These are phyloP conservation scores for Suaeda aralocaspica DNA, from an alignment of 148 eudicot genomes.

Conservation along the genomic window DNA sequence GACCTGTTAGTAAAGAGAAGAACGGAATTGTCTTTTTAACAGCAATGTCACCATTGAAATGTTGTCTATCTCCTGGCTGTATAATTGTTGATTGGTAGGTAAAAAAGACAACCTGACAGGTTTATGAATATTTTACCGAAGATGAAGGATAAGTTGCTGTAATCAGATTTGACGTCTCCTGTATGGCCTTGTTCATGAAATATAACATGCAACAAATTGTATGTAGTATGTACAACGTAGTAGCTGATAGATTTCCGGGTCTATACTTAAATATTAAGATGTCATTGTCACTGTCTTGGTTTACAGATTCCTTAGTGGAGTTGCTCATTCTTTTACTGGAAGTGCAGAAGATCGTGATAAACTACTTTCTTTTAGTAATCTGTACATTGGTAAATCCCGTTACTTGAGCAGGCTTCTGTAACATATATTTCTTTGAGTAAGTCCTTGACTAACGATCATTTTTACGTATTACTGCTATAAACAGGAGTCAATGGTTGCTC, in stretches of 20 bases:
- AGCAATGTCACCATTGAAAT: no score
- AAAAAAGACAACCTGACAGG: no score
- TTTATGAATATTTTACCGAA: no score
- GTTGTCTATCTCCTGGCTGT: no score
- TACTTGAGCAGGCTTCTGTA: background rate
- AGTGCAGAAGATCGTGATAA: slow-evolving; percentile 76
- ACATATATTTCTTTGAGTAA: background rate
- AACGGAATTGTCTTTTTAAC: no score
- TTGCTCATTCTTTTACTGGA: slow-evolving; percentile 94
- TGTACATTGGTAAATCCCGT: slow-evolving; percentile 60
- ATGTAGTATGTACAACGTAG: no score
- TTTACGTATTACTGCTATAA: slow-evolving; percentile 8
- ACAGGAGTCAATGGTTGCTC: slow-evolving; percentile 96
- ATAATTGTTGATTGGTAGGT: no score
- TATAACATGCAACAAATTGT: background rate
- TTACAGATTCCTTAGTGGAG: slow-evolving; percentile 71
- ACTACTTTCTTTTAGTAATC: slow-evolving; percentile 66
- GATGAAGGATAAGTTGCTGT: background rate
- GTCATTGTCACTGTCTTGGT: slow-evolving; percentile 3
- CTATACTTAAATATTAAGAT: background rate
- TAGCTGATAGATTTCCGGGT: background rate
- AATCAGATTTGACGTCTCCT: background rate
- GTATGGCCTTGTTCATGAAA: background rate
- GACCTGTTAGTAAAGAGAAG: no score
- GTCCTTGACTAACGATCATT: background rate